Evolutionary conservation across 139 green algal species (phyloP).

Genomic region (Nannochloris sp.): DNA sequence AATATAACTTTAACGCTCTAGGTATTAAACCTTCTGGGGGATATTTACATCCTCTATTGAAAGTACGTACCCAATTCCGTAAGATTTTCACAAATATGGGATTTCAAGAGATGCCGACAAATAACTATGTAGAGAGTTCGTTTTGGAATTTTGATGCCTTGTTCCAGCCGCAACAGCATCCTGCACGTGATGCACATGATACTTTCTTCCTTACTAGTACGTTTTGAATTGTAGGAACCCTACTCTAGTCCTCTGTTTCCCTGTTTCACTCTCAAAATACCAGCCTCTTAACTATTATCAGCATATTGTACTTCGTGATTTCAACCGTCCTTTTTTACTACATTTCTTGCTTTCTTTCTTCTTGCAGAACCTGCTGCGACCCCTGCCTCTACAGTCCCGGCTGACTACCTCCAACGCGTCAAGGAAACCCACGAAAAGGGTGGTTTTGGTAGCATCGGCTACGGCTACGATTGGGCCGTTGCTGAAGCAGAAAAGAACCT

Average conservation of each 20-base stretch:
- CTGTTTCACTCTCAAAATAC: too few species aligned
- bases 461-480: constrained; percentile 87
- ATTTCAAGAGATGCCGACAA: constrained; percentile 91
- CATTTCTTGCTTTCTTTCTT: not conserved
- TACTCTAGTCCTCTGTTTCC: not conserved
- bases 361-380: constrained; percentile 57
- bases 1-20: constrained; percentile 94
- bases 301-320: not conserved
- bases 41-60: constrained; percentile 94
- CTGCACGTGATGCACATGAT: constrained; percentile 95
- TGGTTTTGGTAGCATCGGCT: constrained; percentile 80
- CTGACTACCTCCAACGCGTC: constrained; percentile 86
- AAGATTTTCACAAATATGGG: constrained; percentile 93
- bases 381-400: constrained; percentile 42
- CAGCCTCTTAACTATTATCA: not conserved
- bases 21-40: constrained; percentile 58
- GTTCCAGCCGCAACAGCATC: constrained; percentile 98
- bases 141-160: constrained; percentile 99
- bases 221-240: not conserved
- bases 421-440: constrained; percentile 73
- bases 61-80: constrained; percentile 87
- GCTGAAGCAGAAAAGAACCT: constrained; percentile 96
- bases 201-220: constrained; percentile 94
- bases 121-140: constrained; percentile 81
- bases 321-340: not conserved